Percentiles rank a stretch among this genome's conserved stretches.
phyloP scores from a whole-genome alignment of 768 basidiomycete species.

The Naganishia onofrii region DNA sequence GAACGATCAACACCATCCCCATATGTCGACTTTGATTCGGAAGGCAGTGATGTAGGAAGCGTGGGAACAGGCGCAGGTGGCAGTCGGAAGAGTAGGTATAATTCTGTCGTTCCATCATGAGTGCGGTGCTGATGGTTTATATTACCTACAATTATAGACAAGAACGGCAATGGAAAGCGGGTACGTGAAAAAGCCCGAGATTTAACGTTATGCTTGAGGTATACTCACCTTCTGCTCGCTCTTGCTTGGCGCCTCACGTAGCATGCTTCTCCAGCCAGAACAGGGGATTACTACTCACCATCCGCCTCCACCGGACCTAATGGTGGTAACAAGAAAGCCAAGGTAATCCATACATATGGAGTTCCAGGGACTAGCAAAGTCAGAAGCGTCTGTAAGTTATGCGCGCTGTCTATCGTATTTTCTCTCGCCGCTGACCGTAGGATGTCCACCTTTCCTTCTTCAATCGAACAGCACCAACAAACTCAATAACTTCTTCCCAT shows the following conservation, averaged over 20 bases:
- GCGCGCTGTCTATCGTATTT: background rate
- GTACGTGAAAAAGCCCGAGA: background rate
- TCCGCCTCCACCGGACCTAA: background rate
- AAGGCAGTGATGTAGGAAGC: slow-evolving; percentile 25
- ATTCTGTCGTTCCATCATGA: background rate
- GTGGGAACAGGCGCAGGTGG: slow-evolving; percentile 5
- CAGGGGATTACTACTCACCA: background rate
- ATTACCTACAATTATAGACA: background rate
- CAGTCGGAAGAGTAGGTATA: background rate
- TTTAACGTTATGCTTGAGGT: too few species aligned
- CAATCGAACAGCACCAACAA: background rate
- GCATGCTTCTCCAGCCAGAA: slow-evolving; percentile 9
- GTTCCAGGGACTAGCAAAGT: slow-evolving; percentile 1
- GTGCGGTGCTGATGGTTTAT: background rate
- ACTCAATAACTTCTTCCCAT: slow-evolving; percentile 20
- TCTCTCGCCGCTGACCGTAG: background rate
- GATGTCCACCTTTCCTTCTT: background rate
- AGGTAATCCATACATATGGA: slow-evolving; percentile 6
- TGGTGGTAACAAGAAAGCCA: background rate
- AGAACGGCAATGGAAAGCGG: slow-evolving; percentile 20
- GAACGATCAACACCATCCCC: slow-evolving; percentile 16
- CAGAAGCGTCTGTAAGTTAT: background rate
- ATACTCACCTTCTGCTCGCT: background rate
- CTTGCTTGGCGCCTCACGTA: background rate
- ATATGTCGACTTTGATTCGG: slow-evolving; percentile 27